Conservation (phyloP, 2,329 filamentous ascomycete genomes). For the Phaeosphaeriaceae sp. region DNA sequence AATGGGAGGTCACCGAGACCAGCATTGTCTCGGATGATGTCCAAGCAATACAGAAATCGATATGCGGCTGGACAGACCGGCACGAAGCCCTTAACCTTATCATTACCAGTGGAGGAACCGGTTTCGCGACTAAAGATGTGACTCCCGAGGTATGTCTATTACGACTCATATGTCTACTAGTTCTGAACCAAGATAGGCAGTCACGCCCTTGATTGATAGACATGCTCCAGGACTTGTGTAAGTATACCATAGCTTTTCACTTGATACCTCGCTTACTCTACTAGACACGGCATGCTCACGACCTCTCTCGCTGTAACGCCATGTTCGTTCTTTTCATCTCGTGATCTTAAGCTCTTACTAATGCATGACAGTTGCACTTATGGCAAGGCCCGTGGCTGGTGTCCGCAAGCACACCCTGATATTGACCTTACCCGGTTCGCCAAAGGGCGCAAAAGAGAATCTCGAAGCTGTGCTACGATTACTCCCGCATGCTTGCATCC, state of each 20-base stretch:
- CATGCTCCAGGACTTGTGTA: slow-evolving; percentile 86
- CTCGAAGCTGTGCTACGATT: slow-evolving; percentile 86
- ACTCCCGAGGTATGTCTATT: slow-evolving; percentile 78
- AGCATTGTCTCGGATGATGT: slow-evolving; percentile 82
- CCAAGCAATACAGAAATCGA: slow-evolving; percentile 74
- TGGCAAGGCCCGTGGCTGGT: slow-evolving; percentile 92
- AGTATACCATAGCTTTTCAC: slow-evolving; percentile 28
- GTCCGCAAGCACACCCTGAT: slow-evolving; percentile 82
- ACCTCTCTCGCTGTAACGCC: slow-evolving; percentile 85
- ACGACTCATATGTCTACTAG: neutral
- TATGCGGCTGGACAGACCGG: slow-evolving; percentile 76
- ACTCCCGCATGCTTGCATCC: slow-evolving; percentile 92
- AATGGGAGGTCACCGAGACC: slow-evolving; percentile 74
- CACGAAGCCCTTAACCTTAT: slow-evolving; percentile 72
- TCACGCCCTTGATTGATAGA: slow-evolving; percentile 80
- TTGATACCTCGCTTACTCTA: slow-evolving; percentile 15
- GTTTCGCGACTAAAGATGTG: slow-evolving; percentile 82
- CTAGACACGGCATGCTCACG: slow-evolving; percentile 87
- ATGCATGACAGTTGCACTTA: slow-evolving; percentile 78
- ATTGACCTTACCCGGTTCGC: slow-evolving; percentile 89
- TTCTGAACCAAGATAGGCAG: slow-evolving; percentile 62
- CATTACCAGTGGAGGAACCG: slow-evolving; percentile 89
- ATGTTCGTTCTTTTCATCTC: slow-evolving; percentile 65
- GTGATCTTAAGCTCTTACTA: slow-evolving; percentile 11
- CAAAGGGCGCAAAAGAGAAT: slow-evolving; percentile 94